Conservation (phyloP, 805 yeast species). For the Candida coquimbonensis region DNA sequence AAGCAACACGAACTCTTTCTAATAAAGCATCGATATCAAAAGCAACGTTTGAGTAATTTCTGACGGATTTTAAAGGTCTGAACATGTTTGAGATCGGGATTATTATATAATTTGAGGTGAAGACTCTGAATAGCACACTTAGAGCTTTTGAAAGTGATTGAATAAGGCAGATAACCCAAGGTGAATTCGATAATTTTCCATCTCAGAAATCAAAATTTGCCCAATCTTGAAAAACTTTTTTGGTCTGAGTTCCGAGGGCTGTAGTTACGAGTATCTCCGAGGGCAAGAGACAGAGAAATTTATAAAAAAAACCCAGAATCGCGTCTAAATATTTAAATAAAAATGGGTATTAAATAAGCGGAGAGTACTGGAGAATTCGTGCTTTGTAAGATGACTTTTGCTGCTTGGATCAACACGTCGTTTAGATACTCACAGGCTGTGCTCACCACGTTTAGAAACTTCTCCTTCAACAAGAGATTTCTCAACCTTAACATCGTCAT, state of each 20-base stretch:
- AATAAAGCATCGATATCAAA: slow-evolving; percentile 10
- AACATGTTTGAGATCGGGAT: neutral
- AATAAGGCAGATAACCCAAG: too few species aligned
- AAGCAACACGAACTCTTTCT: slow-evolving; percentile 7
- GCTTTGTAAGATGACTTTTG: neutral
- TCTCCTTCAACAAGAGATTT: slow-evolving; percentile 16
- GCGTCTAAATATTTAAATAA: too few species aligned
- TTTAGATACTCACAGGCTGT: neutral
- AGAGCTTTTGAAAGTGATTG: too few species aligned
- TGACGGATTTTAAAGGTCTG: slow-evolving; percentile 1
- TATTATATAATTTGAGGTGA: too few species aligned
- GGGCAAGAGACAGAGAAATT: too few species aligned
- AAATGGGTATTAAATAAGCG: too few species aligned
- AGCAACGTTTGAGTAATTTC: slow-evolving; percentile 3
- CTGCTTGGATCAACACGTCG: neutral
- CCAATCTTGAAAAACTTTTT: neutral
- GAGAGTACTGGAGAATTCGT: neutral
- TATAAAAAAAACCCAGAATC: too few species aligned
- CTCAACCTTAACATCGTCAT: slow-evolving; percentile 15
- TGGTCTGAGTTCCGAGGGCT: neutral
- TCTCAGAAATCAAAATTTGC: too few species aligned
- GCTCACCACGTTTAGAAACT: neutral
- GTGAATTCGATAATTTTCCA: too few species aligned
- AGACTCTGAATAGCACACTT: too few species aligned
- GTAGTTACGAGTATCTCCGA: too few species aligned